Evolutionary conservation across 2,329 filamentous ascomycete genomes (phyloP).

Genomic region (Fusarium dlaminii): DNA sequence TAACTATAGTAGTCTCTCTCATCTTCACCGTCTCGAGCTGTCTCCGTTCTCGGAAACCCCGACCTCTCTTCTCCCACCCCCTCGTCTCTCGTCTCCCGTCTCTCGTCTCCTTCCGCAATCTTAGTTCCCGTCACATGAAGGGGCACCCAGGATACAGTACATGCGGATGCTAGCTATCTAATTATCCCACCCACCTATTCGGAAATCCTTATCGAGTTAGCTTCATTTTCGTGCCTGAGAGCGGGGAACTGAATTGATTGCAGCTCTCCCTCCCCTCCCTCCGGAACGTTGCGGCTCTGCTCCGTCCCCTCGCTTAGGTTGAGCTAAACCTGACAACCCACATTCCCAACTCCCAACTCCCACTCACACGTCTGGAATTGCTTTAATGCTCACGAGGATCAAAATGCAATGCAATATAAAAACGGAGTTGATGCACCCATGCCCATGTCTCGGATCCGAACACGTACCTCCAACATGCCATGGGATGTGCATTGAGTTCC

Average conservation of each 20-base stretch:
- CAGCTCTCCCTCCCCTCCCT: not conserved
- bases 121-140: conserved; percentile 24
- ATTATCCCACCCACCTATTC: not conserved
- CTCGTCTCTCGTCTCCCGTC: no score
- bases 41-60: conserved; percentile 16
- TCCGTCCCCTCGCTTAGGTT: conserved; percentile 5
- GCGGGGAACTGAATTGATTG: conserved; percentile 3
- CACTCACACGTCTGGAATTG: conserved; percentile 5
- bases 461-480: not conserved
- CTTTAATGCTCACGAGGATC: conserved; percentile 10
- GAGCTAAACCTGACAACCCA: conserved; percentile 6
- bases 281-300: conserved; percentile 16
- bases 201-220: not conserved
- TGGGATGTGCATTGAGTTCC: not conserved
- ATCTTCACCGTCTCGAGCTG: not conserved
- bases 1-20: not conserved
- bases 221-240: conserved; percentile 10
- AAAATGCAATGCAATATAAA: not conserved
- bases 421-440: not conserved
- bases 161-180: not conserved
- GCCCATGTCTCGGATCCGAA: conserved; percentile 14
- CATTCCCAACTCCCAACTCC: not conserved
- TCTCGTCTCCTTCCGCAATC: conserved; percentile 4
- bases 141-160: not conserved
- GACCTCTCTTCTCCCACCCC: not conserved